Base-by-base conservation (phyloP, 805 yeast genomes). In the Starmera dryadoides region DNA sequence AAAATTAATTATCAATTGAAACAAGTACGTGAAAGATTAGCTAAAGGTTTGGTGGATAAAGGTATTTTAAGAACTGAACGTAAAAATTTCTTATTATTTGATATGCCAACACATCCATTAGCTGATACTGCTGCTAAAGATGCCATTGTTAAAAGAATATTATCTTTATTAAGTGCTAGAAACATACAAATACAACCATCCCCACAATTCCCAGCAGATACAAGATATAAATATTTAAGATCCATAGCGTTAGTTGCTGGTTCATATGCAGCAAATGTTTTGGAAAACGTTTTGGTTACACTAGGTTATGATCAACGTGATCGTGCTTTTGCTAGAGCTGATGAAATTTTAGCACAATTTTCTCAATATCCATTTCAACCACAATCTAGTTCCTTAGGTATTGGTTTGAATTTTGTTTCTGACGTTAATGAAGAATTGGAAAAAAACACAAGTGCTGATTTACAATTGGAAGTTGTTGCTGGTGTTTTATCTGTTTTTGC, bases 41-140 rank as follows among this genome's bases (percentile, higher is more conserved):
- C 96, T 40, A 93, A 93, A 63, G 98, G 98, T 1, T 71, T 93
- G 38, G 98, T 94, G 30, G 98, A 93, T 62, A 93, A 93, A 65
- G 98, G 98, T 18, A 81, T 93, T 34, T 73, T 94, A 55, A 81
- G 96, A 66, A 93, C 98, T 7, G 98, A 93, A 63, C 79, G 95
- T 61, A 87, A 89, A 59, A 93, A 87, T 65, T 93, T 93, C 59
- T 78, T 93, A 54, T 68, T 93, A 39, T 93, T 93, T 53, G 98
- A 93, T 62, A 93, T 93, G 97, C 96, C 98, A 23, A 93, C 98
- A 8, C 98, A 94, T 62, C 98, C 98, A 7, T 77, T 93, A 12
- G 82, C 89, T 25, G 98, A 93, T 61, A 73, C 82, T 33, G 67
- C 78, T 47, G 80, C 95, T 36, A 93, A 93, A 63, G 95, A 86